phyloP scores from a whole-genome alignment of 73 alveolate genomes.

The Tetrahymena borealis region DNA sequence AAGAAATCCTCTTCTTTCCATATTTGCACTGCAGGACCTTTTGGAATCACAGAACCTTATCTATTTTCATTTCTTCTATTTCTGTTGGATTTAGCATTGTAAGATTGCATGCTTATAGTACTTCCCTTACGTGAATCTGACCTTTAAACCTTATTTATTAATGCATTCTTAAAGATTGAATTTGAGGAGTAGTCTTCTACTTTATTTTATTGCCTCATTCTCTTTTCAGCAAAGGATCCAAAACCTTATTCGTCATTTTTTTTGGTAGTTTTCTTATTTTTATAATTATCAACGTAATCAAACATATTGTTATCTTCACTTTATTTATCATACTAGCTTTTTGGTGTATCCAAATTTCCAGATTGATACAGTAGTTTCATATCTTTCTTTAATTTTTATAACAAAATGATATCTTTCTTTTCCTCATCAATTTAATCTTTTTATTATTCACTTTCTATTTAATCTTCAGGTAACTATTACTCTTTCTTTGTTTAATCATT shows the following conservation, averaged over 20 bases:
- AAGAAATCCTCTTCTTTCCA: not conserved
- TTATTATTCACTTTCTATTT: not conserved
- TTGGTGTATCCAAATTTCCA: not conserved
- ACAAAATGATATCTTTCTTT: not conserved
- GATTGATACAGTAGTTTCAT: not conserved
- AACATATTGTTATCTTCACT: not conserved
- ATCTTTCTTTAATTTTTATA: not conserved
- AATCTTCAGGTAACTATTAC: not conserved
- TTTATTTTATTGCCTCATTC: not conserved
- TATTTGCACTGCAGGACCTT: not conserved
- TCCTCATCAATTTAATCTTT: not conserved
- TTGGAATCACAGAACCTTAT: not conserved
- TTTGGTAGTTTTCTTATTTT: not conserved
- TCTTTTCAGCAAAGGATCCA: not conserved
- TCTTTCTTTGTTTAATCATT: not conserved
- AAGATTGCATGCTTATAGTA: not conserved
- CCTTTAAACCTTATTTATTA: not conserved
- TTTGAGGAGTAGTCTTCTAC: not conserved
- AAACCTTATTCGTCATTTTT: not conserved
- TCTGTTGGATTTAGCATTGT: not conserved
- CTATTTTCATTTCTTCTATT: not conserved
- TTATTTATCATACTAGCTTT: not conserved
- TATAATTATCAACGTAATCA: not conserved
- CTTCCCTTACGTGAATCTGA: not conserved
- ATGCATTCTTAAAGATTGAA: not conserved